Evolutionary conservation across 164 flowering plant species (phyloP).

Genomic region (Pachysandra terminalis): DNA sequence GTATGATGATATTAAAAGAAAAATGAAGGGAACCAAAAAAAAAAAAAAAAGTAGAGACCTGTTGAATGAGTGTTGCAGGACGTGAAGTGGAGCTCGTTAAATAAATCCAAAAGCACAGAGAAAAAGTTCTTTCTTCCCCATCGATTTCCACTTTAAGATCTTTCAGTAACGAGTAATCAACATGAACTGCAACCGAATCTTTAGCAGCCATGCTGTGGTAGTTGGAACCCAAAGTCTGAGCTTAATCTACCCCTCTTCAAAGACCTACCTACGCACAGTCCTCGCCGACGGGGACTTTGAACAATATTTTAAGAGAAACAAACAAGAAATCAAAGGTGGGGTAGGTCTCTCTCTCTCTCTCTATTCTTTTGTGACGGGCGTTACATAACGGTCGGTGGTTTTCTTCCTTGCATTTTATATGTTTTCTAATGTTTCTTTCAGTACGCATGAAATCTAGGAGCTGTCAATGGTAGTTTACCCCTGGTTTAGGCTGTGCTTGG

Average conservation of each 20-base stretch:
- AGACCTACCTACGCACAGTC: conserved; percentile 2
- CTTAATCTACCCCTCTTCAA: neutral
- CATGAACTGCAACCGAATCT: neutral
- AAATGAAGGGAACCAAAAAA: neutral
- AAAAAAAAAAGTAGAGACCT: conserved; percentile 32
- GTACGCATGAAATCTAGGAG: no score
- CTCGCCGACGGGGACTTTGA: no score
- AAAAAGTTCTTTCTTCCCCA: conserved; percentile 30
- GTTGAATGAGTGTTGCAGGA: conserved; percentile 46
- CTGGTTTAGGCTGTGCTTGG: no score
- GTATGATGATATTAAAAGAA: neutral
- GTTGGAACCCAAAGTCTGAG: neutral
- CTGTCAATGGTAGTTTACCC: no score
- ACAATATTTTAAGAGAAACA: no score
- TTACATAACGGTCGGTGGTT: no score
- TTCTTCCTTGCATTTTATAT: no score
- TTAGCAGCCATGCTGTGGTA: conserved; percentile 14
- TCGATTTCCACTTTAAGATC: conserved; percentile 46
- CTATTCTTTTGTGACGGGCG: no score
- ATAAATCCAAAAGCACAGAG: conserved; percentile 69
- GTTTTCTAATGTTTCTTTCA: no score
- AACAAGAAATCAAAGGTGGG: no score
- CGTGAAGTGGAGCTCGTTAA: conserved; percentile 29
- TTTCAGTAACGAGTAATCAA: conserved; percentile 40
- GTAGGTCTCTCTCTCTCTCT: no score